Evolutionary conservation across 2,329 filamentous ascomycete genomes (phyloP).

Genomic region (Fusarium miscanthi): DNA sequence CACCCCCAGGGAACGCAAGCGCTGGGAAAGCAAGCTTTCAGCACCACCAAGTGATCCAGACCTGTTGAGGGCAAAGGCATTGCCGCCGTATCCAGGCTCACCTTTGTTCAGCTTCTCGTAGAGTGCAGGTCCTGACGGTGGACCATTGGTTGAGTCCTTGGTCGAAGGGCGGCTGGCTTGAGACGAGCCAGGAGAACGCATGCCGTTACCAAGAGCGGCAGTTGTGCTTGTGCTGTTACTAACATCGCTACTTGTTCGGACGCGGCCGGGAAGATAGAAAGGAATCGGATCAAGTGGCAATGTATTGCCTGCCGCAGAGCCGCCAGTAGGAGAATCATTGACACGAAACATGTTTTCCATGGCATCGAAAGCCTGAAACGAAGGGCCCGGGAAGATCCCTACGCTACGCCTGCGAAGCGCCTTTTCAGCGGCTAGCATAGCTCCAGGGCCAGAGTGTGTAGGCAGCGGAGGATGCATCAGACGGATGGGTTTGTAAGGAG

Average conservation of each 20-base stretch:
- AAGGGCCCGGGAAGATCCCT: slow-evolving; percentile 56
- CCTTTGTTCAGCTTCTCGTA: slow-evolving; percentile 78
- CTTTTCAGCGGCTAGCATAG: slow-evolving; percentile 68
- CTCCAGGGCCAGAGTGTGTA: slow-evolving; percentile 54
- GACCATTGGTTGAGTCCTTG: slow-evolving; percentile 49
- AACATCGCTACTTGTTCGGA: slow-evolving; percentile 49
- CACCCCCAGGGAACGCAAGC: slow-evolving; percentile 71
- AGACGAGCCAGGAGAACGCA: slow-evolving; percentile 45
- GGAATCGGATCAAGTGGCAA: slow-evolving; percentile 63
- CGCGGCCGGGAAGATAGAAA: slow-evolving; percentile 54
- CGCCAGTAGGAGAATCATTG: slow-evolving; percentile 23
- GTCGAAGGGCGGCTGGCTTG: slow-evolving; percentile 50
- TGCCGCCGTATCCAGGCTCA: slow-evolving; percentile 71
- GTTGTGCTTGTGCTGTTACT: slow-evolving; percentile 47
- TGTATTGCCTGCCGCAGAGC: slow-evolving; percentile 47
- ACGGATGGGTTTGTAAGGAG: slow-evolving; percentile 78
- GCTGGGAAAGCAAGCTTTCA: slow-evolving; percentile 77
- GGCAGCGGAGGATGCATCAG: slow-evolving; percentile 59
- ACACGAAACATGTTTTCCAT: slow-evolving; percentile 46
- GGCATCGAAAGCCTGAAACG: slow-evolving; percentile 50
- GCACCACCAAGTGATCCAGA: slow-evolving; percentile 55
- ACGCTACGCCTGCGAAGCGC: slow-evolving; percentile 68
- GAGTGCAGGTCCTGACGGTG: slow-evolving; percentile 46
- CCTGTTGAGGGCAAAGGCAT: slow-evolving; percentile 56
- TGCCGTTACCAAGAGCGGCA: slow-evolving; percentile 30